phyloP scores from a whole-genome alignment of 164 flowering plant species.

The Taxillus chinensis region DNA sequence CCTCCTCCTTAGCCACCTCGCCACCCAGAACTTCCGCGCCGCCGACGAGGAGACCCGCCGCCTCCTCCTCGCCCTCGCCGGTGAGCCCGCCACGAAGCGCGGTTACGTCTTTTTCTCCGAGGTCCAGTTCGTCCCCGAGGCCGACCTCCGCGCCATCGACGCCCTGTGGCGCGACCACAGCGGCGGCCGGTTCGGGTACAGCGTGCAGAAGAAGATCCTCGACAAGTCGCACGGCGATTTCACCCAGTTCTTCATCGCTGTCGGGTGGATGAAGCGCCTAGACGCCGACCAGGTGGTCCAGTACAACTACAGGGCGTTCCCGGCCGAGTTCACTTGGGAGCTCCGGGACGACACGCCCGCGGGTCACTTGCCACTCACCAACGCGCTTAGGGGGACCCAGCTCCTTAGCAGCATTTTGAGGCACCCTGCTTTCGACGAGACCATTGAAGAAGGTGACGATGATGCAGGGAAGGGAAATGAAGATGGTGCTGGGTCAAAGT shows the following conservation, averaged over 20 bases:
- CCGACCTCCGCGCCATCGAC: conserved; percentile 59
- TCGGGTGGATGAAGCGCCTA: conserved; percentile 97
- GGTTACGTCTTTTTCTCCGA: conserved; percentile 98
- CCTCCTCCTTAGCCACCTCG: conserved; percentile 43
- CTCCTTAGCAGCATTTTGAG: conserved; percentile 44
- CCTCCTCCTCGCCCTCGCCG: conserved; percentile 71
- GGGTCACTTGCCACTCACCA: conserved; percentile 87
- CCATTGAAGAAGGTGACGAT: conserved; percentile 22
- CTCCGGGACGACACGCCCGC: conserved; percentile 57
- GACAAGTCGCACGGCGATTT: conserved; percentile 54
- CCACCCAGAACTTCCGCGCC: conserved; percentile 44
- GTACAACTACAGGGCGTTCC: conserved; percentile 75
- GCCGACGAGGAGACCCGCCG: conserved; percentile 97
- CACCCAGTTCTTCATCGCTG: conserved; percentile 57
- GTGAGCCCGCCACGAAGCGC: conserved; percentile 61
- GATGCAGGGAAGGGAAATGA: conserved; percentile 17
- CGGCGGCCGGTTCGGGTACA: conserved; percentile 63
- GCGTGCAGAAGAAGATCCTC: conserved; percentile 74
- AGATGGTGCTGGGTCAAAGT: conserved; percentile 2
- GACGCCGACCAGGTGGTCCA: conserved; percentile 76
- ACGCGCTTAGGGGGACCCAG: conserved; percentile 88
- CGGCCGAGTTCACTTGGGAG: conserved; percentile 84
- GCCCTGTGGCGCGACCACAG: conserved; percentile 65
- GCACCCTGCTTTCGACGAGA: conserved; percentile 67
- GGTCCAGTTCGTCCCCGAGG: conserved; percentile 58